phyloP scores from a whole-genome alignment of 139 green algal species.

The Diplosphaera chodatii region DNA sequence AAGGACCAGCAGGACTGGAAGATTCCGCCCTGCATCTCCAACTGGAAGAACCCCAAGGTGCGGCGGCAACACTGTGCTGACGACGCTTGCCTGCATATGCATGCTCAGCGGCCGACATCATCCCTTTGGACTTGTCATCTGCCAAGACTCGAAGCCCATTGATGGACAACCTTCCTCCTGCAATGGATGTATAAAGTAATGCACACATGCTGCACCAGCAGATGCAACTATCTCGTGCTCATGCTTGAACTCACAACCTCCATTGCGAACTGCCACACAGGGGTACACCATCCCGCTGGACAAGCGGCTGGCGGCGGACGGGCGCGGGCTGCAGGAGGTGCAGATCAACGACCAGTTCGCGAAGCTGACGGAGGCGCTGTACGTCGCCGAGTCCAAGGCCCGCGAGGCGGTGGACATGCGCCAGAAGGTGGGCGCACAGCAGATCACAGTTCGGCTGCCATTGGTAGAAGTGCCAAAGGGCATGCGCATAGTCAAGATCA shows the following conservation, averaged over 20 bases:
- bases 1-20: slow-evolving; percentile 97
- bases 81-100: no score
- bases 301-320: slow-evolving; percentile 97
- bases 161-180: no score
- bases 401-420: slow-evolving; percentile 75
- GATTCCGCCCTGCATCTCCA: slow-evolving; percentile 95
- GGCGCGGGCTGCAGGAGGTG: slow-evolving; percentile 86
- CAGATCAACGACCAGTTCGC: slow-evolving; percentile 44
- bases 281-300: slow-evolving; percentile 99
- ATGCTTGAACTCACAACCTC: not conserved
- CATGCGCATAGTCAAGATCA: no score
- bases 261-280: slow-evolving; percentile 33
- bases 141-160: no score
- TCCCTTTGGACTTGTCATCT: no score
- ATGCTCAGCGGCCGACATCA: no score
- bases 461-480: no score
- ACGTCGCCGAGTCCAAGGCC: slow-evolving; percentile 91
- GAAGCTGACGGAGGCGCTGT: slow-evolving; percentile 86
- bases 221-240: slow-evolving; percentile 87
- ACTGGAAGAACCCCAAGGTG: slow-evolving; percentile 96
- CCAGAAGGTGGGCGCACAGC: slow-evolving; percentile 79
- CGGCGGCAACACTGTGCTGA: no score
- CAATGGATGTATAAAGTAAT: no score
- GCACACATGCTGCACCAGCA: slow-evolving; percentile 94
- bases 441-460: no score